phyloP scores from a whole-genome alignment of 345 rosid genomes.

The Hibiscus tridactylites region DNA sequence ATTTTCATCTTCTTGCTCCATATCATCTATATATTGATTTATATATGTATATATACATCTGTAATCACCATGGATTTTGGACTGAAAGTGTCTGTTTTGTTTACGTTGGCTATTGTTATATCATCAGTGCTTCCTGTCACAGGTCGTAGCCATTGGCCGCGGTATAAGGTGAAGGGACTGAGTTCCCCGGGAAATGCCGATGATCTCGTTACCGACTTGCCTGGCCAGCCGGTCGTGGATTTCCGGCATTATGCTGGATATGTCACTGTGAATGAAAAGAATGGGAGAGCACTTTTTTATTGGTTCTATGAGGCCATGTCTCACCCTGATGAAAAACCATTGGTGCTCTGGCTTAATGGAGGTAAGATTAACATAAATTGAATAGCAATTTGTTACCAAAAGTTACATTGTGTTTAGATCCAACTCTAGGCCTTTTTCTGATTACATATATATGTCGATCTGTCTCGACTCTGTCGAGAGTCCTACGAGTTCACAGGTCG shows the following conservation, averaged over 20 bases:
- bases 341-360: conserved; percentile 96
- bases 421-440: too few relatives aligned
- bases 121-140: conserved; percentile 15
- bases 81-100: background rate
- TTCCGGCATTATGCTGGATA: conserved; percentile 77
- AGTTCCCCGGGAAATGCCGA: conserved; percentile 12
- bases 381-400: too few relatives aligned
- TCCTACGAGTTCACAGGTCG: too few relatives aligned
- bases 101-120: conserved; percentile 14
- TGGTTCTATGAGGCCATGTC: conserved; percentile 78
- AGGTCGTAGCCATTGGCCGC: conserved; percentile 17
- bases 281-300: conserved; percentile 72
- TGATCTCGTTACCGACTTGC: conserved; percentile 54
- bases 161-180: conserved; percentile 11
- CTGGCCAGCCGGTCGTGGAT: conserved; percentile 53
- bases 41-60: too few relatives aligned
- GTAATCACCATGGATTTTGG: conserved; percentile 13
- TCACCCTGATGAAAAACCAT: conserved; percentile 53
- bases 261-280: conserved; percentile 47
- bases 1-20: background rate
- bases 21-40: conserved; percentile 7
- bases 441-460: too few relatives aligned
- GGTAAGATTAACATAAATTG: conserved; percentile 32
- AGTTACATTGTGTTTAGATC: too few relatives aligned
- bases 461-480: too few relatives aligned